Conservation (phyloP, 192 early-diverging fungal genomes). For the Mortierella alpina region DNA sequence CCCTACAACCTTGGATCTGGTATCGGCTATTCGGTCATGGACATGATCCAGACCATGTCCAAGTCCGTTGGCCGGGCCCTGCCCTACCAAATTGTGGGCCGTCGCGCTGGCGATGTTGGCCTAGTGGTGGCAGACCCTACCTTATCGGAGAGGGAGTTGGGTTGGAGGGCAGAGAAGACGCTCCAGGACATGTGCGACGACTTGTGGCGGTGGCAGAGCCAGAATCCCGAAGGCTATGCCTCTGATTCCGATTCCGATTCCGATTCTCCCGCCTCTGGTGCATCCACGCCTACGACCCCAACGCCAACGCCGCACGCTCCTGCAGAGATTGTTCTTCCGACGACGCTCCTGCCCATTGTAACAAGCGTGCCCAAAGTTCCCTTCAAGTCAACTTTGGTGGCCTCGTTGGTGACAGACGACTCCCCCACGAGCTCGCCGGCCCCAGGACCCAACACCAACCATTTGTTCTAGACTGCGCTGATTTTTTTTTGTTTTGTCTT, state of each 20-base stretch:
- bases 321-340: conserved; percentile 15
- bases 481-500: neutral
- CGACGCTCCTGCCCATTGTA: conserved; percentile 34
- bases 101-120: conserved; percentile 88
- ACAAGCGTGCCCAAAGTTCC: conserved; percentile 18
- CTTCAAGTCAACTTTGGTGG: neutral
- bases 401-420: neutral
- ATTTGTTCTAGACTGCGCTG: conserved; percentile 6
- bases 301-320: conserved; percentile 18
- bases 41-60: conserved; percentile 82
- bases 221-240: conserved; percentile 63
- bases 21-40: conserved; percentile 86
- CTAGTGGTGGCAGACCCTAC: conserved; percentile 83
- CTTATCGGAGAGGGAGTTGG: conserved; percentile 39
- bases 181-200: conserved; percentile 66
- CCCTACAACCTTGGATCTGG: conserved; percentile 94
- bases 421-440: conserved; percentile 26
- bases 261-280: neutral
- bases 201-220: conserved; percentile 67
- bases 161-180: conserved; percentile 54
- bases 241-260: neutral
- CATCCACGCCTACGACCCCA: conserved; percentile 36
- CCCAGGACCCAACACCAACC: conserved; percentile 26
- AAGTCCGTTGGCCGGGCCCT: conserved; percentile 85
- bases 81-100: conserved; percentile 70